A percentile compares a stretch with the other conserved stretches of the same genome.
Evolutionary conservation across 148 eudicot species (phyloP).

Genomic region (Vaccinium darrowii): DNA sequence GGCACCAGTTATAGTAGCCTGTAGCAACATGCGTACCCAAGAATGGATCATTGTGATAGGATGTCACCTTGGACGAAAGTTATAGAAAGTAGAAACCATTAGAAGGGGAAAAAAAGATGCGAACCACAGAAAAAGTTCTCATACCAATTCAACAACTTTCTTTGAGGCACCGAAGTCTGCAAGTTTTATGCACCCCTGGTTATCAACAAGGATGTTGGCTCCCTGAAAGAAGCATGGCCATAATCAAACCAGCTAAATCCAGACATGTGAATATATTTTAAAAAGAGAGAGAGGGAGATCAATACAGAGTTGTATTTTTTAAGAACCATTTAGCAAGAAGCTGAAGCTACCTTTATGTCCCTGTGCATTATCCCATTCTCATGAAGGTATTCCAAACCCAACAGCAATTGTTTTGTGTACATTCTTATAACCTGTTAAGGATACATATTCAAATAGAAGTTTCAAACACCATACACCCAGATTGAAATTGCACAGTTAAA

Average conservation of each 20-base stretch:
- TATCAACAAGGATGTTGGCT: slow-evolving; percentile 96
- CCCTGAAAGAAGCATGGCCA: slow-evolving; percentile 48
- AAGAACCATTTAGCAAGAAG: background rate
- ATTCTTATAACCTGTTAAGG: slow-evolving; percentile 66
- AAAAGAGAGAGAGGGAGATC: background rate
- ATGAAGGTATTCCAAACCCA: slow-evolving; percentile 82
- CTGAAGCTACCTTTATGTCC: slow-evolving; percentile 66
- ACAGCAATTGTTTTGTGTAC: slow-evolving; percentile 77
- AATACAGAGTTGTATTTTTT: background rate
- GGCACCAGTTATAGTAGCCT: slow-evolving; percentile 97
- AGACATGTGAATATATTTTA: slow-evolving; percentile 37
- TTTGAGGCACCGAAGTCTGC: slow-evolving; percentile 99
- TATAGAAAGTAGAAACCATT: background rate
- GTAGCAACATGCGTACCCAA: slow-evolving; percentile 14
- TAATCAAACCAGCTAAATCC: background rate
- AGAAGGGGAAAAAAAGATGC: background rate
- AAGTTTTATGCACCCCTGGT: slow-evolving; percentile 89
- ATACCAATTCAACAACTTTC: slow-evolving; percentile 96
- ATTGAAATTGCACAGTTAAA: background rate
- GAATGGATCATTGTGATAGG: background rate
- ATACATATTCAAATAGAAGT: background rate
- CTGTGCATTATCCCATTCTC: slow-evolving; percentile 80
- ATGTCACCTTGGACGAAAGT: background rate
- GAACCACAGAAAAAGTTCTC: background rate
- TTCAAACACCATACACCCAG: slow-evolving; percentile 4